Evolutionary conservation across 73 alveolate species (phyloP), one percentile per base, ranked within the genome.

Genomic region (Paramecium sexaurelia): DNA sequence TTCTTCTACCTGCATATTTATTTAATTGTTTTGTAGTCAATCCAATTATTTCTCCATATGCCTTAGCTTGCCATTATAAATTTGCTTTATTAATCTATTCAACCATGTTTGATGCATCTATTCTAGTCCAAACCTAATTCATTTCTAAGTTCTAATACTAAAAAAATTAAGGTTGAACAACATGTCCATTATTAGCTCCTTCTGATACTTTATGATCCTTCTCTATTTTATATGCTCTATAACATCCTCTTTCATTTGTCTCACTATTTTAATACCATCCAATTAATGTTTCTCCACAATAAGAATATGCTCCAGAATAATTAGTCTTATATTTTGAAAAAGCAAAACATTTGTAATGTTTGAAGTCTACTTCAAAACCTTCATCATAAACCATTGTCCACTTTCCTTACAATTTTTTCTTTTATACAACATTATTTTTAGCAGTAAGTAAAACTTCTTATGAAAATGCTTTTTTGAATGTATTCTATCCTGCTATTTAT

Each of bases 301-400:
- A 68, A 4, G 94, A 88, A 41, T 68, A 88, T 22, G 85, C 55
- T 13, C 94, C 94, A 67, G 89, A 36, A 29, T 36, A 45, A 15
- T 88, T 82, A 6, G 85, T 88, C 55, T 33, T 41, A 24, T 88
- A 88, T 57, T 88, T 88, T n/a, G 87, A 88, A 68, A 88, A 88
- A 20, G 85, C 91, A 88, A 82, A 68, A 29, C 87, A 88, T 51
- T 88, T 88, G 71, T 37, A 51, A n/a, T 82, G 84, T 22, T 39
- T 69, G 8, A 68, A 37, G 22, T 88, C 83, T 36, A 88, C 87
- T 17, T 88, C 94, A 40, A 75, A 88, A 2, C 94, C 94, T 69
- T 88, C 94, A 68, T 88, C 94, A 88, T 88, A 88, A 0, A 88
- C 90, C 87, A 88, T 68, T 8, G 91, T 88, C 94, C 94, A 88